Evolutionary conservation across 495 filamentous ascomycete species (phyloP).

Genomic region (Talaromyces trachyspermus): DNA sequence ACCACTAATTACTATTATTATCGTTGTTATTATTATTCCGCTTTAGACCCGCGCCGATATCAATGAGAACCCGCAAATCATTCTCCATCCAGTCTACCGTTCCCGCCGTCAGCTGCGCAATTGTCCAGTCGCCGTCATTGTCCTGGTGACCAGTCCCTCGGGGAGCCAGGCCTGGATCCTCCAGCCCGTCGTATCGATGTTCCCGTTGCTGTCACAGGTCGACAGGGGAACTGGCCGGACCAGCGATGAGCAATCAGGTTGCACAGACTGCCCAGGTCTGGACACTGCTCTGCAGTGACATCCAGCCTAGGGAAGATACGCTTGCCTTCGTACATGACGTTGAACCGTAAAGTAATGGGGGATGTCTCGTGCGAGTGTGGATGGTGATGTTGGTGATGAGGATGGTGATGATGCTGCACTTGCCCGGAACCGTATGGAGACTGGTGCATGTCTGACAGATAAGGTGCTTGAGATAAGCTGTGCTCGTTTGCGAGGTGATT

Average conservation of each 20-base stretch:
- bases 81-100: slow-evolving; percentile 49
- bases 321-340: slow-evolving; percentile 34
- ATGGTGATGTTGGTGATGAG: not conserved
- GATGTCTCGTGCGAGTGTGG: slow-evolving; percentile 1
- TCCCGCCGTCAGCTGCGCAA: slow-evolving; percentile 33
- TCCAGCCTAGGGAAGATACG: slow-evolving; percentile 34
- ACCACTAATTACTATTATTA: too few relatives aligned
- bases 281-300: slow-evolving; percentile 28
- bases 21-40: too few relatives aligned
- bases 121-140: slow-evolving; percentile 38
- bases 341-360: slow-evolving; percentile 30
- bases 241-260: slow-evolving; percentile 28
- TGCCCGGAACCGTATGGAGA: not conserved
- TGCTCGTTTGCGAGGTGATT: not conserved
- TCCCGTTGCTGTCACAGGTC: slow-evolving; percentile 5
- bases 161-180: slow-evolving; percentile 35
- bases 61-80: slow-evolving; percentile 38
- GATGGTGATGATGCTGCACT: too few relatives aligned
- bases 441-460: not conserved
- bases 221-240: slow-evolving; percentile 25
- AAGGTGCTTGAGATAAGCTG: not conserved
- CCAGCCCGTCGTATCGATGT: slow-evolving; percentile 17
- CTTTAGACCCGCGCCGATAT: slow-evolving; percentile 24
- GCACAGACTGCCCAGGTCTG: slow-evolving; percentile 26
- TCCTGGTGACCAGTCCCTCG: slow-evolving; percentile 26